Percentiles rank a stretch among this genome's conserved stretches.
phyloP scores from a whole-genome alignment of 129 eudicot species.

The Escallonia herrerae region DNA sequence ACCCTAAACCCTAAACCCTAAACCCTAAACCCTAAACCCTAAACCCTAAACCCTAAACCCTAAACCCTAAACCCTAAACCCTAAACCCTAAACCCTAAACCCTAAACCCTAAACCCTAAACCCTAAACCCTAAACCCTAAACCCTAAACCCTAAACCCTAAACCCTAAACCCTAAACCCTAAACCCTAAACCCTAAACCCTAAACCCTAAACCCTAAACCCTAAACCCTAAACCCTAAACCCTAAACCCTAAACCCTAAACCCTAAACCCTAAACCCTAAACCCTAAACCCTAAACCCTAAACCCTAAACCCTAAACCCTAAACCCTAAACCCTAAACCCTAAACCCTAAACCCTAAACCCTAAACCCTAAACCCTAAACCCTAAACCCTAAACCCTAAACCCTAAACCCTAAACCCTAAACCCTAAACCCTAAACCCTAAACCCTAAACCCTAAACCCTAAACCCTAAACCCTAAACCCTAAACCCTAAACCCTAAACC shows the following conservation, averaged over 20 bases:
- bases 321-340: constrained; percentile 16
- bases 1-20: constrained; percentile 21
- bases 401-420: constrained; percentile 19
- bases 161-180: constrained; percentile 29
- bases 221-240: constrained; percentile 27
- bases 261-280: constrained; percentile 21
- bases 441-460: constrained; percentile 25
- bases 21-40: constrained; percentile 14
- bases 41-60: constrained; percentile 15
- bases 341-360: constrained; percentile 12
- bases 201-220: constrained; percentile 26
- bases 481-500: constrained; percentile 24
- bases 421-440: constrained; percentile 18
- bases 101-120: constrained; percentile 23
- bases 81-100: constrained; percentile 16
- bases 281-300: constrained; percentile 21
- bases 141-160: constrained; percentile 19
- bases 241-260: constrained; percentile 26
- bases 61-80: constrained; percentile 29
- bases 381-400: constrained; percentile 15
- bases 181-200: constrained; percentile 30
- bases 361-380: constrained; percentile 8
- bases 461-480: constrained; percentile 21
- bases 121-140: constrained; percentile 19
- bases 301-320: constrained; percentile 14